Evolutionary conservation across 345 rosid genomes (phyloP).

Genomic region (Cochlearia excelsa): DNA sequence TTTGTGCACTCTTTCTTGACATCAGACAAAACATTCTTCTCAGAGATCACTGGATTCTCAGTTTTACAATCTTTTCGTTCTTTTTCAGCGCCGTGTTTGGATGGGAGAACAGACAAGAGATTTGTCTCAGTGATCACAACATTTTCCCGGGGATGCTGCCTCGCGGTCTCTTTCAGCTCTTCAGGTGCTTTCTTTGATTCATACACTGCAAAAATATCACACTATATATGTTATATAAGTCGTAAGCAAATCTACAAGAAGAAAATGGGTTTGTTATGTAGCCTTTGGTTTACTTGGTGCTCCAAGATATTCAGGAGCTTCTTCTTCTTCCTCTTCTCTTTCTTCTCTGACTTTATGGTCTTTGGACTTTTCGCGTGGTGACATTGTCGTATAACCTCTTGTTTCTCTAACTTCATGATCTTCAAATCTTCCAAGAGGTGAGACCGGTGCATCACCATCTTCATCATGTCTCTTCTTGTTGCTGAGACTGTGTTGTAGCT

Average conservation of each 20-base stretch:
- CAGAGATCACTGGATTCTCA: constrained; percentile 18
- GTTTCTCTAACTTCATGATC: constrained; percentile 41
- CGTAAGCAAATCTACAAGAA: not conserved
- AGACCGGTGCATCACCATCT: constrained; percentile 45
- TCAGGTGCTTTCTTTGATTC: constrained; percentile 69
- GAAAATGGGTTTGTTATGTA: not conserved
- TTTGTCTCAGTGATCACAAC: constrained; percentile 48
- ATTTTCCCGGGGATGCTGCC: constrained; percentile 47
- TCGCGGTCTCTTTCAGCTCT: constrained; percentile 43
- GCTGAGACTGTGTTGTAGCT: constrained; percentile 50
- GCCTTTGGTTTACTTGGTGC: constrained; percentile 56
- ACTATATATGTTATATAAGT: constrained; percentile 5
- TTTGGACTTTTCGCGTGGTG: constrained; percentile 48
- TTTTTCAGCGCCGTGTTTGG: constrained; percentile 15
- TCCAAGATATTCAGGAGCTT: constrained; percentile 66
- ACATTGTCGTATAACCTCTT: constrained; percentile 38
- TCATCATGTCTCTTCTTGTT: constrained; percentile 49
- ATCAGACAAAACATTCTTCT: constrained; percentile 34
- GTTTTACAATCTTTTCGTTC: constrained; percentile 27
- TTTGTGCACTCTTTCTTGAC: constrained; percentile 19
- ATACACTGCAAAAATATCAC: constrained; percentile 53
- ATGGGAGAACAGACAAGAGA: constrained; percentile 41
- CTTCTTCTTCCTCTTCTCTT: constrained; percentile 40
- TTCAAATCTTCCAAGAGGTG: constrained; percentile 46
- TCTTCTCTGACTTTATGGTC: constrained; percentile 36